Base-by-base conservation (phyloP, 2,329 filamentous ascomycete species). In the Aspergillus novoparasiticus region DNA sequence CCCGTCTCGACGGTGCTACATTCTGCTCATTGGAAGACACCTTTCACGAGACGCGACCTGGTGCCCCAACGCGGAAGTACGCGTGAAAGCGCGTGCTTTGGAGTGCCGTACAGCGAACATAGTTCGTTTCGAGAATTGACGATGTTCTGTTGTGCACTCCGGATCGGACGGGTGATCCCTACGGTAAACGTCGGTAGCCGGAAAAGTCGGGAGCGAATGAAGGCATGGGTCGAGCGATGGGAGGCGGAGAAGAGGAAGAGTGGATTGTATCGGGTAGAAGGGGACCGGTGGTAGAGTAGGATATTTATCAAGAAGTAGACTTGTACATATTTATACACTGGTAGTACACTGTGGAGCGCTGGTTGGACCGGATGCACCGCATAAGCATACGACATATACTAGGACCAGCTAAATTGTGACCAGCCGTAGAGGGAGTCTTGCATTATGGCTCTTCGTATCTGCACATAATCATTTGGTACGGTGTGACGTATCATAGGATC, bases 81-180 rank as follows among this genome's bases (percentile, higher is more conserved):
- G 3, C 85, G 85, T 55, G 89, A 94, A 70, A 91, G 91, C 43
- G 90, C 90, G 76, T 97, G 93, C 76, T 97, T 96, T 70, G 94
- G 93, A 0, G 95, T 98, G 2, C 95, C 95, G 2, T 99, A 99
- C 75, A 94, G 90, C 58, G 95, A 99, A 80, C 95, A 99, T 76
- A 95, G 91, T 76, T 96, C 92, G 65, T 99, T 99, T 74, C 85
- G 94, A 46, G 95, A 99, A 81, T 79, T 99, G 74, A 94, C 93
- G 0, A 90, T 98, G 86, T 99, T 99, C 74, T 87, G 94, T 69
- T 95, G 95, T 83, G 87, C 90, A 23, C 76, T 99, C 76, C 83
- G 91, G 61, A 96, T 99, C 68, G 93, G 94, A 67, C 92, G 90
- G 78, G 87, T 99, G 8, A 90, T 99, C 19, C 95, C 95, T 0